Conservation (phyloP, 495 filamentous ascomycete genomes). For the Lasiosphaeriaceae sp. region DNA sequence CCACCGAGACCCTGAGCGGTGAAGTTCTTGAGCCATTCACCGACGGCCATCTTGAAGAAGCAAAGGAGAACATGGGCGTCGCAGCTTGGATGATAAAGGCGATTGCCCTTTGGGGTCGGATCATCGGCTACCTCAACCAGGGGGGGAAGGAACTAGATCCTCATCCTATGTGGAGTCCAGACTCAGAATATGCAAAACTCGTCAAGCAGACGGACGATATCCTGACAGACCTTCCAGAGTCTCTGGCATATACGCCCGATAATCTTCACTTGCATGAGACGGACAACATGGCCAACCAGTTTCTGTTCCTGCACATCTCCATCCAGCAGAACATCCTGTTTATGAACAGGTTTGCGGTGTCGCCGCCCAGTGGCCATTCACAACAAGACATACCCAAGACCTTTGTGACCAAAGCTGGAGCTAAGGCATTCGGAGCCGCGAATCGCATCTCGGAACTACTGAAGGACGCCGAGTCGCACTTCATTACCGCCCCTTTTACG, state of each 20-base stretch:
- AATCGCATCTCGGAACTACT: slow-evolving; percentile 83
- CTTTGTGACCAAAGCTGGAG: slow-evolving; percentile 71
- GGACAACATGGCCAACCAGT: slow-evolving; percentile 83
- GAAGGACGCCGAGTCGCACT: slow-evolving; percentile 72
- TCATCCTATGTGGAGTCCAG: slow-evolving; percentile 72
- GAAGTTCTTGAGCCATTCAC: slow-evolving; percentile 62
- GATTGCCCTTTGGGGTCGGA: slow-evolving; percentile 83
- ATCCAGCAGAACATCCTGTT: slow-evolving; percentile 88
- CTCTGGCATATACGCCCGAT: slow-evolving; percentile 68
- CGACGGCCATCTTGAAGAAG: slow-evolving; percentile 58
- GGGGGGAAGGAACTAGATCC: slow-evolving; percentile 81
- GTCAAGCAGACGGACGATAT: slow-evolving; percentile 70
- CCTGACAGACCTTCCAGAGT: slow-evolving; percentile 62
- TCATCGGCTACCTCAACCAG: slow-evolving; percentile 86
- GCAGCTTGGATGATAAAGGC: slow-evolving; percentile 86
- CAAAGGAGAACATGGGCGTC: slow-evolving; percentile 87
- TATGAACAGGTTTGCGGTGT: slow-evolving; percentile 82
- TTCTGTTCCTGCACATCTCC: slow-evolving; percentile 88
- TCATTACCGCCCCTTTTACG: slow-evolving; percentile 83
- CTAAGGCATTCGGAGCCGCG: slow-evolving; percentile 80
- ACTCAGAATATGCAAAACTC: slow-evolving; percentile 70
- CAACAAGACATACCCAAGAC: slow-evolving; percentile 73
- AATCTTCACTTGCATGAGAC: slow-evolving; percentile 83
- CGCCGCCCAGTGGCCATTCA: slow-evolving; percentile 61
- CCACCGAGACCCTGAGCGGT: slow-evolving; percentile 81